Base-by-base conservation (phyloP, 192 early-diverging fungal species). In the Allomyces macrogynus region DNA sequence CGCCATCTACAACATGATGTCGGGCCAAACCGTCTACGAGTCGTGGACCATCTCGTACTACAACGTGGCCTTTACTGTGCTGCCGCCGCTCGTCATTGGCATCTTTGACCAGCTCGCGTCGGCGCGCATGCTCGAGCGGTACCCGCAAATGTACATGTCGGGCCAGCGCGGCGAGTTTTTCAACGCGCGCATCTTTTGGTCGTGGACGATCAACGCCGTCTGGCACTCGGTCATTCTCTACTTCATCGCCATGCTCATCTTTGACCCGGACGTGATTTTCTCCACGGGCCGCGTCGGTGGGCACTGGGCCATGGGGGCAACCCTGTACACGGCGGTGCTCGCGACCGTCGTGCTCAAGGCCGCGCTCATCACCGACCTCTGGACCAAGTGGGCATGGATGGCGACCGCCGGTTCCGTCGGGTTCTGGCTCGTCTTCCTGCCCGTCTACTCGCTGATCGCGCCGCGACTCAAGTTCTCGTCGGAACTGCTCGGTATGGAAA, bases 91-190 rank as follows among this genome's bases (percentile, higher is more conserved):
- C 69, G 87, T 85, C 22, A 91, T 99, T 62, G 95, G 95, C 64
- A 86, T 95, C n/a, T 99, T 99, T 78, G 95, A 99, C 74, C 92
- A 95, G 73, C 91, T 85, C 72, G 83, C 93, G 25, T 88, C 84
- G 62, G 89, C 92, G 49, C 82, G 95, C 67, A 91, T 91, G 79
- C 73, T 99, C 23, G 93, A 99, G 72, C 84, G 86, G 23, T 99
- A 99, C 72, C 95, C 95, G 11, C 94, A 99, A 78, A 84, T 99
- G 83, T 99, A 99, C 72, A 57, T 57, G 49, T n/a, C 20, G 49
- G 81, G 81, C 12, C 81, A 83, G 65, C 66, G 65, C 4, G 68
- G 67, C 27, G 75, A 77, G 66, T 80, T 83, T 49, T 83, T 95
- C 77, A 95, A 93, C 74, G 84, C 87, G 64, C 78, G 76, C 60